Evolutionary conservation across 345 rosid genomes (phyloP).

Genomic region (Fremontodendron californicum): DNA sequence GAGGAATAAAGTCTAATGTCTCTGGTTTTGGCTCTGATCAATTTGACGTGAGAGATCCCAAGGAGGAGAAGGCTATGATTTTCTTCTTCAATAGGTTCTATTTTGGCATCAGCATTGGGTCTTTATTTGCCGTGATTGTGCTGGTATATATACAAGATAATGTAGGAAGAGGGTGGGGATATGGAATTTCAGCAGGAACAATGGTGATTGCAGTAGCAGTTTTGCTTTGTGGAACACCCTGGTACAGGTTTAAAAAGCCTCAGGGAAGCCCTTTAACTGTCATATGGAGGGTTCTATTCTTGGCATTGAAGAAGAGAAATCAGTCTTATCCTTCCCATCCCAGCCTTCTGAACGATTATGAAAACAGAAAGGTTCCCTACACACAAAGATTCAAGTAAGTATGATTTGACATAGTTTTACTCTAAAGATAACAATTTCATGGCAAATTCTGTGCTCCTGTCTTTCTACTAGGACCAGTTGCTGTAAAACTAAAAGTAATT

Average conservation of each 20-base stretch:
- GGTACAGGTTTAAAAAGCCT: conserved; percentile 73
- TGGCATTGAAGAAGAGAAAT: conserved; percentile 76
- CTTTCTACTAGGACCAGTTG: background rate
- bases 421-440: background rate
- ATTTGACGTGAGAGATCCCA: conserved; percentile 66
- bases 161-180: conserved; percentile 91
- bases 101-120: conserved; percentile 69
- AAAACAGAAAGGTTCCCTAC: conserved; percentile 52
- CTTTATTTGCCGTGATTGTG: conserved; percentile 66
- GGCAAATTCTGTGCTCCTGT: background rate
- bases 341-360: conserved; percentile 51
- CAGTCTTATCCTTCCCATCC: conserved; percentile 52
- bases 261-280: conserved; percentile 83
- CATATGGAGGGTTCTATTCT: conserved; percentile 64
- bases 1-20: conserved; percentile 90
- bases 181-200: conserved; percentile 81
- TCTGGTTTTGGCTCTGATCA: conserved; percentile 95
- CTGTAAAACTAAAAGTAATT: background rate
- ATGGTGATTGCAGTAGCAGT: conserved; percentile 62
- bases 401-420: background rate
- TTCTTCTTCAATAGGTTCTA: conserved; percentile 79
- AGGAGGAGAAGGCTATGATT: conserved; percentile 72
- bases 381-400: conserved; percentile 54
- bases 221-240: conserved; percentile 51
- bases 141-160: conserved; percentile 88